These are phyloP conservation scores for Purshia tridentata DNA, from an alignment of 306 rosid species.

Conservation along the genomic window DNA sequence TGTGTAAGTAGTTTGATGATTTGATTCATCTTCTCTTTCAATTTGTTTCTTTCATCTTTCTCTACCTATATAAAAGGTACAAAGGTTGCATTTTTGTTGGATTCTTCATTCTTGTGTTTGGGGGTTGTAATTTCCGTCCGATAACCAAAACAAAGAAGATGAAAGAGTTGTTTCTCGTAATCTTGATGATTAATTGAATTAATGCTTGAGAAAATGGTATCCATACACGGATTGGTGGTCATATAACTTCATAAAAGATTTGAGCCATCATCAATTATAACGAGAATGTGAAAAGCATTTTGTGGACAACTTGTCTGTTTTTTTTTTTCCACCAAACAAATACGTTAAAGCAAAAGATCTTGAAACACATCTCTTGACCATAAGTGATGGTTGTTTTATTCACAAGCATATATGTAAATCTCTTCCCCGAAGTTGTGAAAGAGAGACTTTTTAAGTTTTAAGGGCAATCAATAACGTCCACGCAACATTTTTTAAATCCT, in stretches of 20 bases:
- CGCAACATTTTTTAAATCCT: background rate
- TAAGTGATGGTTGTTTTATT: background rate
- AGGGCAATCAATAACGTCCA: background rate
- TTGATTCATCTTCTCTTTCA: background rate
- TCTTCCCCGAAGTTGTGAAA: too few species aligned
- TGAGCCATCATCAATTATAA: too few species aligned
- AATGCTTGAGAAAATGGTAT: too few species aligned
- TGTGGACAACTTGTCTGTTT: background rate
- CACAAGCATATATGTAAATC: too few species aligned
- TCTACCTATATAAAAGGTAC: too few species aligned
- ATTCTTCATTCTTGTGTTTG: background rate
- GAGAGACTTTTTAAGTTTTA: too few species aligned
- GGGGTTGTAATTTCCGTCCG: background rate
- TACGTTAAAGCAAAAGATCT: background rate
- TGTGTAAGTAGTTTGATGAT: background rate
- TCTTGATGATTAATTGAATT: background rate
- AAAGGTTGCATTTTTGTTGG: background rate
- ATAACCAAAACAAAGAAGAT: background rate
- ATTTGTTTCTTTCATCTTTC: background rate
- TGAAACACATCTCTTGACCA: background rate
- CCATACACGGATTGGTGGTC: too few species aligned
- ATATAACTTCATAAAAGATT: background rate
- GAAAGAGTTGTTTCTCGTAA: background rate
- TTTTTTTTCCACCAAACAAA: background rate
- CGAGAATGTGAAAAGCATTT: background rate